Percentiles rank a stretch among this genome's conserved stretches.
These are phyloP conservation scores for Plasmodium vivax DNA, from an alignment of 169 alveolate genomes.

Conservation along the genomic window DNA sequence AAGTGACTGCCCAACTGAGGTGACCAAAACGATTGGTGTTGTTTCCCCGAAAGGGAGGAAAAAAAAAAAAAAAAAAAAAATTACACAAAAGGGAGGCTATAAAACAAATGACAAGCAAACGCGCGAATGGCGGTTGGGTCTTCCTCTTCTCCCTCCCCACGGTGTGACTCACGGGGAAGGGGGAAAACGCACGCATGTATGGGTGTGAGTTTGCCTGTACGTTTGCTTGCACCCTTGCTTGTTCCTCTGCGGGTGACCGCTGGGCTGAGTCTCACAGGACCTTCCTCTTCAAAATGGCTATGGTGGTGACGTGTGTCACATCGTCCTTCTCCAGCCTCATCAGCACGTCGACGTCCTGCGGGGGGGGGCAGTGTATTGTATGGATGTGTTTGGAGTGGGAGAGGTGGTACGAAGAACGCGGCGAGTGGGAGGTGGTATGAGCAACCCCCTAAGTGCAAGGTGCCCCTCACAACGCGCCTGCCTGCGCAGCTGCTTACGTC, in stretches of 20 bases:
- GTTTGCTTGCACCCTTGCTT: neutral
- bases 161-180: neutral
- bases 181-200: neutral
- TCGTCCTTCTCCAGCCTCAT: slow-evolving; percentile 11
- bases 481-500: neutral
- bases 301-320: neutral
- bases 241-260: neutral
- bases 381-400: neutral
- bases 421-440: too few species aligned
- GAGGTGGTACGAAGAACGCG: neutral
- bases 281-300: slow-evolving; percentile 28
- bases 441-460: too few species aligned
- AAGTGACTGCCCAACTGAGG: neutral
- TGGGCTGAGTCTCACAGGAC: neutral
- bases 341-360: slow-evolving; percentile 31
- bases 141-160: neutral
- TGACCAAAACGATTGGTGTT: neutral
- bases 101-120: neutral
- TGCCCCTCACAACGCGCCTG: neutral
- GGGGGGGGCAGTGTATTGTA: neutral
- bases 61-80: neutral
- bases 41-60: neutral
- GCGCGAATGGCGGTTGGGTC: neutral
- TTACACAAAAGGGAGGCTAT: neutral
- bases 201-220: neutral